A percentile compares a stretch with the other conserved stretches of the same genome.
Evolutionary conservation across 306 rosid species (phyloP).

Genomic region (Quercus gilva): DNA sequence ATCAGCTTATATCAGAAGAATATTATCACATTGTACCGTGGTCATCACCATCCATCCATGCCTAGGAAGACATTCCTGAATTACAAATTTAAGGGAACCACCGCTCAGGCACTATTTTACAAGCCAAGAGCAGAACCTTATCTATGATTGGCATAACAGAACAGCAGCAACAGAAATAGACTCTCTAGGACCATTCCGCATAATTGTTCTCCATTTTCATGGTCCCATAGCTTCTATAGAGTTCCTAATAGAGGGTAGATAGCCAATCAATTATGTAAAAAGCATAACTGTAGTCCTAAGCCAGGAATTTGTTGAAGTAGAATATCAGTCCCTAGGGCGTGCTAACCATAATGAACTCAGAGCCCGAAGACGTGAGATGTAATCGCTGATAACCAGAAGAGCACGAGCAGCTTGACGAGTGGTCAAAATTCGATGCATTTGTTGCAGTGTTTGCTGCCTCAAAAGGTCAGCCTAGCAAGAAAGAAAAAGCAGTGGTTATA

Average conservation of each 20-base stretch:
- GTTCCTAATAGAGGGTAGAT: neutral
- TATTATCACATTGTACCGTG: neutral
- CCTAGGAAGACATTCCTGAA: neutral
- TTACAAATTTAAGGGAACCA: neutral
- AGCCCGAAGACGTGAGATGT: conserved; percentile 68
- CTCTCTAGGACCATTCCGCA: neutral
- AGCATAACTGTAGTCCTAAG: neutral
- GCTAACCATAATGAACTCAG: conserved; percentile 89
- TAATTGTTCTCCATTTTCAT: neutral
- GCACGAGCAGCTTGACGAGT: conserved; percentile 78
- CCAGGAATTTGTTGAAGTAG: neutral
- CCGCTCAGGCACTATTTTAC: neutral
- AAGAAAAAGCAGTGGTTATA: neutral
- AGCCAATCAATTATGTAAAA: neutral
- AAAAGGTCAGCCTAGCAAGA: conserved; percentile 73
- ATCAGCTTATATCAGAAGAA: neutral
- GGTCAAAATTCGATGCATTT: conserved; percentile 67
- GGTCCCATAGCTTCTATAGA: neutral
- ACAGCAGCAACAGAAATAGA: neutral
- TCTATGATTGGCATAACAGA: neutral
- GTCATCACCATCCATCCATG: neutral
- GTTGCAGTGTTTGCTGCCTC: conserved; percentile 86
- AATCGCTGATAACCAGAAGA: conserved; percentile 62
- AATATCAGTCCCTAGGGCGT: conserved; percentile 52
- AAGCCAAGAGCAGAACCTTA: neutral